Evolutionary conservation across 2,329 filamentous ascomycete genomes (phyloP).

Genomic region (Diaporthe sp.): DNA sequence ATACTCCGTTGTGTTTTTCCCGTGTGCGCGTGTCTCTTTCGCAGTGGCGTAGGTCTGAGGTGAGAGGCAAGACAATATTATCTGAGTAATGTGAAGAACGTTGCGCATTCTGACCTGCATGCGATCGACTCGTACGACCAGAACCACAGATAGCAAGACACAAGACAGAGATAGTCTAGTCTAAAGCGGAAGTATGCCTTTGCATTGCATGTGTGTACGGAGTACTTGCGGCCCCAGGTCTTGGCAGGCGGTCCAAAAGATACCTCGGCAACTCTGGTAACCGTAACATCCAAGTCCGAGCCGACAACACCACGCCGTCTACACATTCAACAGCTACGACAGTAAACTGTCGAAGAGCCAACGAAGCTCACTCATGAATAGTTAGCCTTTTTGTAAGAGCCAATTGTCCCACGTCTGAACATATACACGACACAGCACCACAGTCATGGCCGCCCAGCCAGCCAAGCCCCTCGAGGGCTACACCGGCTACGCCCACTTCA

Average conservation of each 20-base stretch:
- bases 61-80: not conserved
- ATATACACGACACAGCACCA: not conserved
- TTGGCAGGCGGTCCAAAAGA: constrained; percentile 21
- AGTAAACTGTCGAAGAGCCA: not conserved
- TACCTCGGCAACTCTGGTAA: constrained; percentile 29
- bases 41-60: not conserved
- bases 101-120: not conserved
- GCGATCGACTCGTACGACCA: not conserved
- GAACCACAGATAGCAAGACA: not conserved
- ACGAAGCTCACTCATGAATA: not conserved
- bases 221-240: not conserved
- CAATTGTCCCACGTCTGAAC: not conserved
- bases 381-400: not conserved
- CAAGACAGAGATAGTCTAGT: not conserved
- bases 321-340: not conserved
- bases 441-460: constrained; percentile 33
- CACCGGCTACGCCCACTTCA: constrained; percentile 75
- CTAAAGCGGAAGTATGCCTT: not conserved
- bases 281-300: not conserved
- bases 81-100: not conserved
- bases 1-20: not conserved
- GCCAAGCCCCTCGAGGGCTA: constrained; percentile 50
- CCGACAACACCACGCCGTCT: not conserved
- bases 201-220: not conserved
- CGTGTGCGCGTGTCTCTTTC: not conserved